Base-by-base conservation (phyloP, 2,329 filamentous ascomycete species). In the Penicillium sp. region DNA sequence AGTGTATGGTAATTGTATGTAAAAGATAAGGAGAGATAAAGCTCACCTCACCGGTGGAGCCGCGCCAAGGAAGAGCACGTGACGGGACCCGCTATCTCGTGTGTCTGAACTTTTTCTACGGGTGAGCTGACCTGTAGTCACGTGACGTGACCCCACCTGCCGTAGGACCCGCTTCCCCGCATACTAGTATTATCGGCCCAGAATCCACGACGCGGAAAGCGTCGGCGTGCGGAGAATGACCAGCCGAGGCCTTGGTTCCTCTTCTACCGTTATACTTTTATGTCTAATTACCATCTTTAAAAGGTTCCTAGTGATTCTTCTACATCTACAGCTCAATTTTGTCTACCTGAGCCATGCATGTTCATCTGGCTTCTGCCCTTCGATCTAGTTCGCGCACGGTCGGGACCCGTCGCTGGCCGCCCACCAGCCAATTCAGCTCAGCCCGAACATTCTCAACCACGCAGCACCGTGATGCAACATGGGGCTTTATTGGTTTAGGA, bases 401-500 rank as follows among this genome's bases (percentile, higher is more conserved):
- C 22, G 39, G 39, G 11, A 41, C 39, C 59, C 58, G 57, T 59
- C 57, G 57, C 58, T 60, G 57, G 63, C 58, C 61, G 59, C 45
- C 57, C 10, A 48, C 45, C 10, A 52, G 37, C 31, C 52, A 46
- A 24, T 24, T 26, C 33, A 53, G 46, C 47, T 57, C 48, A 48
- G 46, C 51, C 14, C 64, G 76, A 56, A 62, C 70, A 29, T 84
- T 85, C 63, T 82, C 82, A 26, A 75, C 72, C 5, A 79, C 80
- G 7, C 47, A 68, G n/a, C 67, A 64, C 27, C 74, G 75, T 51
- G 74, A 79, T 66, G 77, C 78, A 59, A 80, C 80, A 64, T 86
- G 80, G 79, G 84, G 83, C 0, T 86, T 86, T 64, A 81, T 86
- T 57, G 84, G 84, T 14, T 71, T 86, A 45, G 84, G 84, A 14